Evolutionary conservation across 768 basidiomycete species (phyloP), one percentile per base, ranked within the genome.

Genomic region (Mycena sanguinolenta): DNA sequence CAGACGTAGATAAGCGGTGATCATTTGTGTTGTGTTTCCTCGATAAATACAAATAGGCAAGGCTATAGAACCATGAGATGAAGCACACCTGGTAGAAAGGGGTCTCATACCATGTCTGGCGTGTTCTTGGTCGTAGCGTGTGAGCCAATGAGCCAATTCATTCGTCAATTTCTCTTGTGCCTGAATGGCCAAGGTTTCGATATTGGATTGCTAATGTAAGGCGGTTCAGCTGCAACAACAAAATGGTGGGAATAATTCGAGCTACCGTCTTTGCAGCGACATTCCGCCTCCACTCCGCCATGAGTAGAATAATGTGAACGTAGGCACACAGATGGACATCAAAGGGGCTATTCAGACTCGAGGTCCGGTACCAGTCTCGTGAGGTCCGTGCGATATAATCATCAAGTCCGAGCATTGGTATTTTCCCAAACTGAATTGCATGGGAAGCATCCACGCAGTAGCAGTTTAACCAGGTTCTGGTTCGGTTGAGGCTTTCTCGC

Each of bases 341-440:
- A 71, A 77, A 82, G 30, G 85, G 81, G 16, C 80, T 75, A 71
- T 84, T 84, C 72, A 82, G 72, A 25, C 75, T 52, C 10, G 84
- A 85, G 13, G 80, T 78, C 30, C 77, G 82, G 72, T 88, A 91
- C 90, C 84, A 89, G 54, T 81, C 71, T 59, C 80, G 78, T 19
- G 86, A 85, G 63, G 84, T 83, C 12, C 88, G 83, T 39, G 91
- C 89, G 49, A 88, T 73, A 58, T 83, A 86, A 77, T 93, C 90
- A 74, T 93, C 90, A 36, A 90, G 83, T 44, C 81, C 82, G 19
- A 93, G 82, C 82, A 91, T 90, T 53, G 89, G 88, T 52, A 90
- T 86, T 75, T 93, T 94, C 14, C 92, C 93, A 75, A 91, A 91
- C 76, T 94, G 89, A 53, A 90, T 89, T n/a, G 91, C 89, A 74